Base-by-base conservation (phyloP, 495 filamentous ascomycete genomes). In the Aspergillus avenaceus region DNA sequence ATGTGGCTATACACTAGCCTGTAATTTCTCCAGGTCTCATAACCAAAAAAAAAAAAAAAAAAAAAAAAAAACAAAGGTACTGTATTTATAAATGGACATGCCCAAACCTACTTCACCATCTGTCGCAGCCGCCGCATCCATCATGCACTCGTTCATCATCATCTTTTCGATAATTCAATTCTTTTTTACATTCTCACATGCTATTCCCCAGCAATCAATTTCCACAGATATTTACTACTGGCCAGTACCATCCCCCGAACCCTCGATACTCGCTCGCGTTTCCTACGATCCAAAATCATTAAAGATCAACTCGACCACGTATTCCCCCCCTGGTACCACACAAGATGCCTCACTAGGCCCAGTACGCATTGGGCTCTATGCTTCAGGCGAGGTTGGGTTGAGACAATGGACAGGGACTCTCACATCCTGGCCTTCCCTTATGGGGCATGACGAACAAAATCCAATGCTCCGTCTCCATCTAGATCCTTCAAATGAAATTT, bases 391-490 rank as follows among this genome's bases (percentile, higher is more conserved):
- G 1, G 50, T 54, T 21, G 63, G 61, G 32, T 27, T 58, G 13
- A 73, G 64, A 40, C 65, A 72, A 61, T 76, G 72, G 72, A 58
- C 66, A 4, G 72, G 72, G 8, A 69, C 62, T 38, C 55, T 74
- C 12, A 63, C 67, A 4, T 66, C 71, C 5, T 36, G 49, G 28
- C 59, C 68, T 5, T 62, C 65, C 2, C 55, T 72, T 27, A 45
- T 37, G 14, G 55, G 52, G 34, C 49, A 42, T 44, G 40, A 49
- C n/a, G 31, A 49, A 4, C 50, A 51, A 34, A 51, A 52, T 25
- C 66, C 66, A 18, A 63, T 50, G 0, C 49, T 75, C 22, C 71
- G 60, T 9, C 65, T 75, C 41, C 63, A 75, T 46, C 50, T 74
- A 12, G 59, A 58, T 36, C 54, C 63, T 14, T 37, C 64, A n/a